A percentile compares a stretch with the other conserved stretches of the same genome.
Evolutionary conservation across 441 rosid genomes (phyloP).

Genomic region (Pelargonium fulgidum): DNA sequence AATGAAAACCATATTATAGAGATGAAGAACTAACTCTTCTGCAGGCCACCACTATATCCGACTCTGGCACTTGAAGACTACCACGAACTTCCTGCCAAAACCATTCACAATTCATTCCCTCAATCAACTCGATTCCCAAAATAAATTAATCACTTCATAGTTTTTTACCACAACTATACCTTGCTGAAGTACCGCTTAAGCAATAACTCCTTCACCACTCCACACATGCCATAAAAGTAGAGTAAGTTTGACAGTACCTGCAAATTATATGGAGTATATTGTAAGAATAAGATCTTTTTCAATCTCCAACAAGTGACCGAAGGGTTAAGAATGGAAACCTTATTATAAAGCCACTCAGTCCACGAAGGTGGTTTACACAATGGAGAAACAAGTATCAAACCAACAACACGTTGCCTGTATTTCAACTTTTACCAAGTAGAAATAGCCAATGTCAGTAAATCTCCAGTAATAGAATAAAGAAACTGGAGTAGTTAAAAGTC

Average conservation of each 20-base stretch:
- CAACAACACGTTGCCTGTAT: slow-evolving; percentile 78
- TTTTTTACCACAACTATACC: slow-evolving; percentile 34
- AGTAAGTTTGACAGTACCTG: slow-evolving; percentile 80
- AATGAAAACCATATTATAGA: neutral
- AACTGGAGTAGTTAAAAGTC: neutral
- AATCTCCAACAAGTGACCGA: neutral
- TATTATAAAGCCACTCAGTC: slow-evolving; percentile 92
- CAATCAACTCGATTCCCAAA: neutral
- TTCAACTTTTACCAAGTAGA: slow-evolving; percentile 53
- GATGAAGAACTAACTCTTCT: slow-evolving; percentile 30
- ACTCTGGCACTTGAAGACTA: slow-evolving; percentile 64
- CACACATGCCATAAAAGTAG: slow-evolving; percentile 89
- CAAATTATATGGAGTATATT: slow-evolving; percentile 21
- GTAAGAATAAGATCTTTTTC: neutral
- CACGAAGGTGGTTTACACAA: slow-evolving; percentile 87
- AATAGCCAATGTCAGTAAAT: neutral
- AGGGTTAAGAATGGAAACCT: slow-evolving; percentile 40
- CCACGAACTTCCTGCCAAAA: slow-evolving; percentile 74
- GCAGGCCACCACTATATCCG: slow-evolving; percentile 77
- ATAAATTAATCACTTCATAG: neutral
- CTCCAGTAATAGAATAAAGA: neutral
- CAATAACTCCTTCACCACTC: slow-evolving; percentile 74
- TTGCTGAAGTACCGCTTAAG: slow-evolving; percentile 87
- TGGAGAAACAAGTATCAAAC: slow-evolving; percentile 87
- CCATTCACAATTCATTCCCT: slow-evolving; percentile 19